These are phyloP conservation scores for Crataegus laevigata DNA, from an alignment of 306 rosid genomes.

Conservation along the genomic window DNA sequence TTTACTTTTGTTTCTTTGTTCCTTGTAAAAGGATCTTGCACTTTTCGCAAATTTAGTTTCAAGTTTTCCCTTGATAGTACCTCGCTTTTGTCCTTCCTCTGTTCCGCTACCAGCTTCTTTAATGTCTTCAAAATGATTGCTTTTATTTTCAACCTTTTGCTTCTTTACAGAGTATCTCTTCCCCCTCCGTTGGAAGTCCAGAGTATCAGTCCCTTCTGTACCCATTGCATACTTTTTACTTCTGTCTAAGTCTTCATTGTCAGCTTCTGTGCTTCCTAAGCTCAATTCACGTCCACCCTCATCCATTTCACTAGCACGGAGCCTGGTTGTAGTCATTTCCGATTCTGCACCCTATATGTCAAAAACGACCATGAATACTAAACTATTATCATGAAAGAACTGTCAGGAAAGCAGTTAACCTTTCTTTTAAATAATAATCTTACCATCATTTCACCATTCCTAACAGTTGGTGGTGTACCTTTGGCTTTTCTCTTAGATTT, in stretches of 20 bases:
- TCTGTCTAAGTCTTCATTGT: slow-evolving; percentile 40
- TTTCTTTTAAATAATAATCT: slow-evolving; percentile 7
- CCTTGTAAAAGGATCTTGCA: slow-evolving; percentile 46
- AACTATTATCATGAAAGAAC: slow-evolving; percentile 4
- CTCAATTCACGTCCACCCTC: slow-evolving; percentile 65
- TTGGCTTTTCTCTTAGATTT: slow-evolving; percentile 46
- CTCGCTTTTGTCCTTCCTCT: slow-evolving; percentile 48
- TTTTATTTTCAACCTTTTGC: slow-evolving; percentile 39
- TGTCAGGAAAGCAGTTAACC: slow-evolving; percentile 11
- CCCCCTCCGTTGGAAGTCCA: slow-evolving; percentile 42
- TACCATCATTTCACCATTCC: slow-evolving; percentile 57
- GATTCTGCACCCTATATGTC: slow-evolving; percentile 49
- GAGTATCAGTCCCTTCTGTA: slow-evolving; percentile 30
- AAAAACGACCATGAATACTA: neutral
- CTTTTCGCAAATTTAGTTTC: slow-evolving; percentile 43
- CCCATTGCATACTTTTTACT: slow-evolving; percentile 24
- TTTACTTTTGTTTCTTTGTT: slow-evolving; percentile 52
- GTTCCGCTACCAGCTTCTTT: slow-evolving; percentile 81
- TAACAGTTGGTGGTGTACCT: slow-evolving; percentile 38
- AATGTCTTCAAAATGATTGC: slow-evolving; percentile 48
- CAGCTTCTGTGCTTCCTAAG: slow-evolving; percentile 64
- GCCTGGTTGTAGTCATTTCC: slow-evolving; percentile 33
- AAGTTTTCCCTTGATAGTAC: slow-evolving; percentile 40
- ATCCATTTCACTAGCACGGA: slow-evolving; percentile 39
- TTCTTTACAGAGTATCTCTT: slow-evolving; percentile 34